Evolutionary conservation across 2,329 filamentous ascomycete species (phyloP).

Genomic region (Penicillium concentricum): DNA sequence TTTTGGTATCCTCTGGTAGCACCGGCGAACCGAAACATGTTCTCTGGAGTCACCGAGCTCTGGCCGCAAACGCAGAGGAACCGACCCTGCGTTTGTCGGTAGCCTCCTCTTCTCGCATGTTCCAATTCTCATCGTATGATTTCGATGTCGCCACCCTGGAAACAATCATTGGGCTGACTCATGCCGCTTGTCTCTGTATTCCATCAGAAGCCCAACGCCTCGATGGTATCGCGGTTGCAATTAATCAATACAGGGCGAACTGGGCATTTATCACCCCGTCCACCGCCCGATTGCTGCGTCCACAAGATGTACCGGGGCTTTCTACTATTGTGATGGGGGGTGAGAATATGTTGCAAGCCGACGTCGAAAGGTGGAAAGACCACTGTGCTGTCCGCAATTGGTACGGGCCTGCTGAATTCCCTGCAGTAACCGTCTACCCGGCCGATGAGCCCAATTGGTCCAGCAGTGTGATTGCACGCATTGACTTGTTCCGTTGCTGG

Average conservation of each 20-base stretch:
- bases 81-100: neutral
- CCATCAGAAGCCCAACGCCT: neutral
- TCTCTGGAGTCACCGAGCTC: neutral
- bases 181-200: neutral
- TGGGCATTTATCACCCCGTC: neutral
- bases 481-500: neutral
- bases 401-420: neutral
- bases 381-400: neutral
- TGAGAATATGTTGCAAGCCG: neutral
- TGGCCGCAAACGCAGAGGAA: neutral
- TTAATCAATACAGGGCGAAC: neutral
- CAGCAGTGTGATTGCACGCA: neutral
- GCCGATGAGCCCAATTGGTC: neutral
- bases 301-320: neutral
- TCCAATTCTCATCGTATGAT: neutral
- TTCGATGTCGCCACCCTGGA: neutral
- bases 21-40: neutral
- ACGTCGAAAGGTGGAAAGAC: neutral
- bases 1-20: neutral
- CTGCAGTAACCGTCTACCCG: neutral
- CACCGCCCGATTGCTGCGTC: neutral
- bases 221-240: neutral
- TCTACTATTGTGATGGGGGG: neutral
- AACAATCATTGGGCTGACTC: neutral
- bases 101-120: neutral